These are phyloP conservation scores for Rhodotorula kratochvilovae DNA, from an alignment of 768 basidiomycete genomes.

Conservation along the genomic window DNA sequence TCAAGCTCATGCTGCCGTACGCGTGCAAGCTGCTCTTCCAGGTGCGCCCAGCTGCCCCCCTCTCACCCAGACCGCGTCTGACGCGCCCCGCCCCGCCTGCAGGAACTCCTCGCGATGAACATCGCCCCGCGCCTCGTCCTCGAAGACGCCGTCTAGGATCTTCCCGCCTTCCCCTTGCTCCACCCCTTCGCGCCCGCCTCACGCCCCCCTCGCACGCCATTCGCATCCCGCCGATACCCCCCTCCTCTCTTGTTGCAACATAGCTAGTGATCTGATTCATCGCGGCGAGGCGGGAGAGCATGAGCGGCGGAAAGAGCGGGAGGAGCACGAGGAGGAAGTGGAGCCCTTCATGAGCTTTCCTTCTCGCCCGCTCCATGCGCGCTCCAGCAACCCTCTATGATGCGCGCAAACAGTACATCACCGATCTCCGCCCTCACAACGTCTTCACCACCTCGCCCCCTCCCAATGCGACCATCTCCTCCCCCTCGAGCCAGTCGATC, in stretches of 20 bases:
- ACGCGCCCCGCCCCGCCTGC: not conserved
- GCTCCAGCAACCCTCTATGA: too few relatives aligned
- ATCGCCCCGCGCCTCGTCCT: slow-evolving; percentile 82
- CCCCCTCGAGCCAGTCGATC: slow-evolving; percentile 51
- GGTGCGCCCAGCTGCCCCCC: slow-evolving; percentile 9
- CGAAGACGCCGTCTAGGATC: slow-evolving; percentile 49
- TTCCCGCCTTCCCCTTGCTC: not conserved
- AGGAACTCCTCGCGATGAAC: slow-evolving; percentile 93
- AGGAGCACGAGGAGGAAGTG: too few relatives aligned
- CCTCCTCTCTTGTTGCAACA: not conserved
- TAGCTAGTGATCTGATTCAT: not conserved
- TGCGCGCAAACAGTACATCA: not conserved
- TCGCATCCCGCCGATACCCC: not conserved
- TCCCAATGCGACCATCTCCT: not conserved
- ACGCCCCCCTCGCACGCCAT: not conserved
- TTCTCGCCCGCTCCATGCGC: too few relatives aligned
- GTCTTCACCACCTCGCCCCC: too few relatives aligned
- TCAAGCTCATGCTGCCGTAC: slow-evolving; percentile 90
- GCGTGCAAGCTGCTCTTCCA: slow-evolving; percentile 67
- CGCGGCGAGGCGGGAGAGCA: too few relatives aligned
- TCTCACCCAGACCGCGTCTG: not conserved
- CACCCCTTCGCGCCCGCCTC: not conserved
- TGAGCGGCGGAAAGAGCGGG: too few relatives aligned
- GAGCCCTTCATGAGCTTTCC: too few relatives aligned
- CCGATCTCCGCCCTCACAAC: not conserved